phyloP scores from a whole-genome alignment of 1,284 basidiomycete genomes.

The Trametes hirsuta region DNA sequence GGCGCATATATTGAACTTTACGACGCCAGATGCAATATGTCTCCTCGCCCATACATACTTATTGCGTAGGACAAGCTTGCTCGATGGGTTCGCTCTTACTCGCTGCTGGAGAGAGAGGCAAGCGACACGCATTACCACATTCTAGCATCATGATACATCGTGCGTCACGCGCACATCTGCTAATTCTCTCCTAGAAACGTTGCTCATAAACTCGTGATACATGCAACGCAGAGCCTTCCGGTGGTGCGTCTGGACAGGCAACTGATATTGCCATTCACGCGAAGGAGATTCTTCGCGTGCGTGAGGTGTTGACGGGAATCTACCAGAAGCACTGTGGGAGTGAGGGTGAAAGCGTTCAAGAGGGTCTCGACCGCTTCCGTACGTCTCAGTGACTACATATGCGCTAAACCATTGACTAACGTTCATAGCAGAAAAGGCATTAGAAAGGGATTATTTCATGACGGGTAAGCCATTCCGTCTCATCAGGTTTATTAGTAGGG shows the following conservation, averaged over 20 bases:
- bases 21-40: slow-evolving; percentile 83
- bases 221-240: slow-evolving; percentile 77
- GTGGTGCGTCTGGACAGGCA: slow-evolving; percentile 91
- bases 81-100: slow-evolving; percentile 93
- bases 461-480: slow-evolving; percentile 56
- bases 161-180: slow-evolving; percentile 44
- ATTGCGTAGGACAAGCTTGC: slow-evolving; percentile 90
- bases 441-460: slow-evolving; percentile 96
- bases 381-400: slow-evolving; percentile 31
- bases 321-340: slow-evolving; percentile 81
- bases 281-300: slow-evolving; percentile 88
- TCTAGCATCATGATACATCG: slow-evolving; percentile 97
- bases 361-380: slow-evolving; percentile 81
- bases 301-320: slow-evolving; percentile 80
- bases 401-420: slow-evolving; percentile 2
- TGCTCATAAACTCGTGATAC: slow-evolving; percentile 3
- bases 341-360: slow-evolving; percentile 63
- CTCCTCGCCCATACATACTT: slow-evolving; percentile 91
- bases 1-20: slow-evolving; percentile 15
- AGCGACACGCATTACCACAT: slow-evolving; percentile 88
- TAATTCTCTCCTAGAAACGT: slow-evolving; percentile 16
- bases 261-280: slow-evolving; percentile 94
- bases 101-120: slow-evolving; percentile 85
- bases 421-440: slow-evolving; percentile 65
- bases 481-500: not conserved